Evolutionary conservation across 2,329 filamentous ascomycete genomes (phyloP), one percentile per base, ranked within the genome.

Genomic region (Conoideocrella luteorostrata): DNA sequence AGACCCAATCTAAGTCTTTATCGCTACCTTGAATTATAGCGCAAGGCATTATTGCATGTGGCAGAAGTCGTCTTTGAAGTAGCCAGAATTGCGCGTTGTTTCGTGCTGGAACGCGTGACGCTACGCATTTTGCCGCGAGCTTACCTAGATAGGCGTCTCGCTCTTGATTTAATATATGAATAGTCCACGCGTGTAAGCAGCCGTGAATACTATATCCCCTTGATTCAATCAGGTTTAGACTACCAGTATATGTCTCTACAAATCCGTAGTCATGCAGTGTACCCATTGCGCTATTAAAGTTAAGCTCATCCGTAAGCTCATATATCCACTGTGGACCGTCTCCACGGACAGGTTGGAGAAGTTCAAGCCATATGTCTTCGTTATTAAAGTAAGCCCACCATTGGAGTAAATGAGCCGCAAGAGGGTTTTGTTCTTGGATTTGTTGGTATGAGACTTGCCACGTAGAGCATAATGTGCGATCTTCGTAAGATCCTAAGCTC

Each of bases 401-500:
- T 24, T 23, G 39, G 15, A 41, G 28, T 32, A 41, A 15, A 32
- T 41, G 17, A 23, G 39, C 39, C 2, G 39, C 39, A 12, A 33
- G 15, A 7, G 39, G 28, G 39, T 33, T 41, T 23, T 33, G 39
- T 33, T 56, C 50, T 48, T 64, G 40, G 26, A 73, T 57, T 17
- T 64, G 51, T 23, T 54, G 38, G 38, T 60, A 67, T 11, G 66
- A 66, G 20, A 71, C 46, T n/a, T 63, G 43, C 66, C 61, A 69
- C 30, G 61, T 68, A 5, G 59, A 61, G 44, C 58, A 62, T 10
- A 70, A 47, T 7, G 57, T 49, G 20, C 56, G 53, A n/a, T n/a
- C n/a, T n/a, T n/a, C n/a, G n/a, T n/a, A n/a, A n/a, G n/a, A n/a
- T n/a, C n/a, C n/a, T n/a, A 65, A 47, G 34, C 50, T 13, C 13